phyloP scores from a whole-genome alignment of 148 eudicot species.

The Nepenthes gracilis region DNA sequence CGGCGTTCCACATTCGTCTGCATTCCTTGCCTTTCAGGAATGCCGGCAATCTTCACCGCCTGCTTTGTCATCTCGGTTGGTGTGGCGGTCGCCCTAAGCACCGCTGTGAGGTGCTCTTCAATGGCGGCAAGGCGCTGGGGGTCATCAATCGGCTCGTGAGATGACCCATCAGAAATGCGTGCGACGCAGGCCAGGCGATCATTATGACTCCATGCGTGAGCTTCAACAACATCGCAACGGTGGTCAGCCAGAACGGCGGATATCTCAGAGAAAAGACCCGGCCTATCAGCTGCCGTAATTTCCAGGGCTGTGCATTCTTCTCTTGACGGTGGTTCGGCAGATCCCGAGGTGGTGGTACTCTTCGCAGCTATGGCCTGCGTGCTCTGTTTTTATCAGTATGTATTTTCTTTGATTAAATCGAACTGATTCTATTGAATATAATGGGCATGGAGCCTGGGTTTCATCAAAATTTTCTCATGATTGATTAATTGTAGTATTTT shows the following conservation, averaged over 20 bases:
- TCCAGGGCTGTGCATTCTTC: too few relatives aligned
- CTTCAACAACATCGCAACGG: slow-evolving; percentile 52
- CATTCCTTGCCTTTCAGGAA: slow-evolving; percentile 22
- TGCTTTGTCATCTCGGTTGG: slow-evolving; percentile 12
- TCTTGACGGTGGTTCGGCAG: too few relatives aligned
- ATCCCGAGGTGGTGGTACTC: too few relatives aligned
- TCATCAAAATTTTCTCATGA: too few relatives aligned
- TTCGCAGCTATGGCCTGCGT: too few relatives aligned
- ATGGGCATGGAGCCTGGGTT: too few relatives aligned
- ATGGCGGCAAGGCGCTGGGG: slow-evolving; percentile 40
- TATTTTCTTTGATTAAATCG: too few relatives aligned
- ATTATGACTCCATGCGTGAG: slow-evolving; percentile 77
- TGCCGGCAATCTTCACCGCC: slow-evolving; percentile 34
- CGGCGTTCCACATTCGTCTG: slow-evolving; percentile 46
- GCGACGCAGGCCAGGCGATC: slow-evolving; percentile 58
- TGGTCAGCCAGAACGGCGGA: slow-evolving; percentile 48
- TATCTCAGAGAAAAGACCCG: too few relatives aligned
- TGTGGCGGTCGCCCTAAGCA: slow-evolving; percentile 25
- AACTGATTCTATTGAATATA: too few relatives aligned
- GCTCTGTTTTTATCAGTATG: too few relatives aligned
- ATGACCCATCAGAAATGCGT: slow-evolving; percentile 39
- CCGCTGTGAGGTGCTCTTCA: slow-evolving; percentile 41
- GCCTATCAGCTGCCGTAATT: too few relatives aligned
- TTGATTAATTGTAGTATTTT: too few relatives aligned
- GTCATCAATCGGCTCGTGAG: slow-evolving; percentile 25